Conservation (phyloP, 352 stramenopile species). For the Globisporangium polare region DNA sequence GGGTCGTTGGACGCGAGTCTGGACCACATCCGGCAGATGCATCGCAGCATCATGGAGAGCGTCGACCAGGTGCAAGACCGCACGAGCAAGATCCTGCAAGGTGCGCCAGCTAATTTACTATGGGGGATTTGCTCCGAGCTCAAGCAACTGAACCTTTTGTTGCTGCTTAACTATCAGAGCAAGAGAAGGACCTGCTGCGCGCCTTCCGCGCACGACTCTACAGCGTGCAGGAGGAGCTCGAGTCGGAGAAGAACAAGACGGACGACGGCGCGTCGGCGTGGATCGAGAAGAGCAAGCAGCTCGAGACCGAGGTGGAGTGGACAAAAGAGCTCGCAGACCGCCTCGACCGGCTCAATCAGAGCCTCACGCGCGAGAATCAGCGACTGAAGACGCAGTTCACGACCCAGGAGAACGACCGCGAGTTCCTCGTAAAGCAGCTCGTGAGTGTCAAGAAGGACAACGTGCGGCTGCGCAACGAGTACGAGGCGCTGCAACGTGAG, state of each 20-base stretch:
- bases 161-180: constrained; percentile 34
- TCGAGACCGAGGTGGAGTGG: constrained; percentile 88
- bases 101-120: constrained; percentile 3
- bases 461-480: constrained; percentile 59
- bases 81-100: constrained; percentile 87
- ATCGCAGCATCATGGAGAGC: constrained; percentile 84
- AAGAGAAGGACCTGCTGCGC: constrained; percentile 88
- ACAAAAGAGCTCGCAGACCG: constrained; percentile 88
- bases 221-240: constrained; percentile 90
- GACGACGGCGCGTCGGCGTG: constrained; percentile 86
- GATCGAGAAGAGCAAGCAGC: constrained; percentile 90
- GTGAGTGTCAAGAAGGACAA: constrained; percentile 92
- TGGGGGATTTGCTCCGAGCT: not conserved
- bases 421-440: constrained; percentile 91
- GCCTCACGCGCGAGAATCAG: constrained; percentile 84
- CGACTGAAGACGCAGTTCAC: constrained; percentile 89
- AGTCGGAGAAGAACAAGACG: constrained; percentile 90
- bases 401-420: constrained; percentile 91
- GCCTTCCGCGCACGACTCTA: constrained; percentile 90
- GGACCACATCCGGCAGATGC: constrained; percentile 77
- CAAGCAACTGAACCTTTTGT: not conserved
- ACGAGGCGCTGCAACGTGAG: constrained; percentile 50
- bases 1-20: constrained; percentile 70
- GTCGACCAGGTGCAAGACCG: constrained; percentile 90
- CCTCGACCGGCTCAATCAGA: constrained; percentile 89